Evolutionary conservation across 2,329 filamentous ascomycete genomes (phyloP).

Genomic region (Alternaria conjuncta): DNA sequence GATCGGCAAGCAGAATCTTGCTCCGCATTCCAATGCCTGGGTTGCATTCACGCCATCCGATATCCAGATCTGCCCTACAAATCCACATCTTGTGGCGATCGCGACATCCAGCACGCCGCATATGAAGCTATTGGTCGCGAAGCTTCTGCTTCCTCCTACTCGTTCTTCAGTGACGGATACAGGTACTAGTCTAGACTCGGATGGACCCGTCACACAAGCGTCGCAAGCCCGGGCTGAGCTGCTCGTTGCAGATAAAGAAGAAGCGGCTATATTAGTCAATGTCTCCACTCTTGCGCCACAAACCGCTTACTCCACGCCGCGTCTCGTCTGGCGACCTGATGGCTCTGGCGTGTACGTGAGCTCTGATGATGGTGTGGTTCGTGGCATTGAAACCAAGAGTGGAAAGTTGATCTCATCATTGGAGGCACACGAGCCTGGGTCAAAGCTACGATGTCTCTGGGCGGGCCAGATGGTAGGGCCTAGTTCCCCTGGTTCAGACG

Average conservation of each 20-base stretch:
- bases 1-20: constrained; percentile 65
- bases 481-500: constrained; percentile 21
- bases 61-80: constrained; percentile 62
- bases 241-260: constrained; percentile 62
- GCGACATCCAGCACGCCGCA: constrained; percentile 66
- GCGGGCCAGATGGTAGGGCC: constrained; percentile 54
- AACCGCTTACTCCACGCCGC: constrained; percentile 65
- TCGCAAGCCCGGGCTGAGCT: constrained; percentile 60
- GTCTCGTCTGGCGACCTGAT: constrained; percentile 67
- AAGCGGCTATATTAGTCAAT: constrained; percentile 66
- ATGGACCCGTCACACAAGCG: constrained; percentile 53
- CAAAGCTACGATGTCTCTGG: constrained; percentile 66
- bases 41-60: constrained; percentile 66
- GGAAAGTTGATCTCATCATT: constrained; percentile 63
- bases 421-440: constrained; percentile 62
- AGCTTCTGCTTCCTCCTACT: constrained; percentile 59
- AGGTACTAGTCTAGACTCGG: constrained; percentile 6
- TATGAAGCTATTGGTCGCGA: constrained; percentile 67
- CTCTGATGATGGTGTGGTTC: constrained; percentile 67
- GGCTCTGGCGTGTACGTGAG: constrained; percentile 69
- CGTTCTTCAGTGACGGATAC: constrained; percentile 6
- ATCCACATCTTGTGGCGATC: constrained; percentile 63
- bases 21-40: constrained; percentile 69
- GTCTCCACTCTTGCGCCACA: constrained; percentile 68
- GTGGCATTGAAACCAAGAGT: constrained; percentile 64